These are phyloP conservation scores for Brassica juncea DNA, from an alignment of 345 rosid genomes.

Conservation along the genomic window DNA sequence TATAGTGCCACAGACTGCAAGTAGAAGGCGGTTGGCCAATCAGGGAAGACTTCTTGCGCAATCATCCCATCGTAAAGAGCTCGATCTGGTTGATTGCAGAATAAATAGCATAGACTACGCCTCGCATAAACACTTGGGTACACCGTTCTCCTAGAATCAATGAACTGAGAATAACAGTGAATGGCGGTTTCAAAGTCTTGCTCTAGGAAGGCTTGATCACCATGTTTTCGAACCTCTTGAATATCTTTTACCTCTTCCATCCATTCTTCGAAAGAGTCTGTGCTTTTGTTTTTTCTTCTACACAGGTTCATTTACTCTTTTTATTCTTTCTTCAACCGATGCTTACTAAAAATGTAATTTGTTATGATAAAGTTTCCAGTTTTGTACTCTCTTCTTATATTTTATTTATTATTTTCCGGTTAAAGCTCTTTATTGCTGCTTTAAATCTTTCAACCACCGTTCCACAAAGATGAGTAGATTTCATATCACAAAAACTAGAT, in stretches of 20 bases:
- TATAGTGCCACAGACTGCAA: constrained; percentile 89
- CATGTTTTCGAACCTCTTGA: constrained; percentile 77
- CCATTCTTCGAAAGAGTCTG: constrained; percentile 84
- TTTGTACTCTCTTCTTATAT: too few relatives aligned
- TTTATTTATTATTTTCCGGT: too few relatives aligned
- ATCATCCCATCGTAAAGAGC: constrained; percentile 93
- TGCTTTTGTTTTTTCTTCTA: too few relatives aligned
- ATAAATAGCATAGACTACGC: constrained; percentile 80
- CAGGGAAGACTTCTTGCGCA: constrained; percentile 71
- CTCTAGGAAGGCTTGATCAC: constrained; percentile 79
- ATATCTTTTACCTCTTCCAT: constrained; percentile 76
- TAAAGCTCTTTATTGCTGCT: too few relatives aligned
- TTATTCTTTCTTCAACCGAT: too few relatives aligned
- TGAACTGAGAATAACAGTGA: constrained; percentile 86
- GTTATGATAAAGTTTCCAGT: too few relatives aligned
- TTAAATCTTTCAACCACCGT: too few relatives aligned
- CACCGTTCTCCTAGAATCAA: constrained; percentile 59
- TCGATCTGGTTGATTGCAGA: constrained; percentile 69
- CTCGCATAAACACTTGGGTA: constrained; percentile 89
- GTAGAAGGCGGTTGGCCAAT: constrained; percentile 93
- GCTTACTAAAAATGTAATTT: too few relatives aligned
- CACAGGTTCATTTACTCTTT: too few relatives aligned
- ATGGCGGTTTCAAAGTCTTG: constrained; percentile 88
- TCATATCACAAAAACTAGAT: too few relatives aligned
- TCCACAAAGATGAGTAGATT: too few relatives aligned